Base-by-base conservation (phyloP, 345 rosid species). In the Toxicodendron radicans region DNA sequence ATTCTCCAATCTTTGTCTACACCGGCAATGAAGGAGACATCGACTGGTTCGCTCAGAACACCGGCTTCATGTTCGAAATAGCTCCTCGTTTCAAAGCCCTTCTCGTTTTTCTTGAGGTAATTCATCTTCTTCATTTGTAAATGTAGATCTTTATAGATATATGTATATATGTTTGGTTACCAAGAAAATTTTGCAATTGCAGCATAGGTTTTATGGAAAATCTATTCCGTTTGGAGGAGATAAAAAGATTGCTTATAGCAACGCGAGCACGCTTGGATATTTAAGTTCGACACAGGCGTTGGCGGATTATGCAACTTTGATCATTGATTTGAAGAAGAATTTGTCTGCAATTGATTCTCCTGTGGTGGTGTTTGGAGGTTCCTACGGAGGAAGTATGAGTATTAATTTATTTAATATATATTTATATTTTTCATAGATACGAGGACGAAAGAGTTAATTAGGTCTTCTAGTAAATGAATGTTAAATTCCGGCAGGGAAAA, bases 331-430 rank as follows among this genome's bases (percentile, higher is more conserved):
- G 33, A 90, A 90, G 87, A 75, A 78, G 66, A 88, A 90, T 24
- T 41, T 88, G 75, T 74, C 89, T 0, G 87, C 92, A 13, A 68
- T 24, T 18, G 88, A 83, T 27, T 88, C 92, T 72, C 94, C 92
- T 18, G 90, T 90, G n/a, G 81, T 90, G 64, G 86, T 82, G n/a
- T 78, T 86, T 10, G 90, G 92, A 23, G 94, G 94, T 48, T 90
- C 94, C 75, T 90, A 87, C 7, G 94, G 94, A 13, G 94, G 92
- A 83, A 90, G 91, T 90, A 82, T 48, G 82, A 18, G 17, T 10
- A 41, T 14, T 56, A 13, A n/a, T 7, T 9, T 69, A 12, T 33
- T 45, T 5, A 41, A 41, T 52, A 12, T n/a, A n/a, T 8, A 0
- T 33, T 46, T 24, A 10, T 14, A 24, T 27, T 6, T 10, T 24